Conservation (phyloP, 495 filamentous ascomycete genomes). For the Aspergillus panamensis region DNA sequence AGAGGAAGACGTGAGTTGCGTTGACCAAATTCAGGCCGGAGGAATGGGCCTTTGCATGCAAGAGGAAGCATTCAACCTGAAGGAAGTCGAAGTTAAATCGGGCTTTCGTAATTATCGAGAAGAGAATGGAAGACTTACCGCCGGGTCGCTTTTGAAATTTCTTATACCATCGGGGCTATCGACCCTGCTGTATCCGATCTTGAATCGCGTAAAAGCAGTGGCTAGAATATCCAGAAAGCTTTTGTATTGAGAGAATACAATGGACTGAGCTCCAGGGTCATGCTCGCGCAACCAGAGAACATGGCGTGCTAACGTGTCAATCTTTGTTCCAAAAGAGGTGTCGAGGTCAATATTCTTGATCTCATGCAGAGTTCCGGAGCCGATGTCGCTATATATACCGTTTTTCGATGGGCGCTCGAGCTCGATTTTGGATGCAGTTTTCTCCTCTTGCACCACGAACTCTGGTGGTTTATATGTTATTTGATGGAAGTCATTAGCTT, state of each 20-base stretch:
- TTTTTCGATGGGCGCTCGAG: constrained; percentile 32
- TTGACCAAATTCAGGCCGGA: constrained; percentile 87
- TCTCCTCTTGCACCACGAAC: constrained; percentile 66
- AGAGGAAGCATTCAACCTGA: constrained; percentile 74
- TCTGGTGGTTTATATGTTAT: constrained; percentile 79
- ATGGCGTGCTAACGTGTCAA: constrained; percentile 78
- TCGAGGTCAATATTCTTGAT: constrained; percentile 80
- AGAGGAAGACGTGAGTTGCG: constrained; percentile 90
- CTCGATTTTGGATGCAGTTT: constrained; percentile 26
- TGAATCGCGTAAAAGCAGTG: constrained; percentile 60
- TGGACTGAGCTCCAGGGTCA: constrained; percentile 84
- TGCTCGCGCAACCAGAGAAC: constrained; percentile 77
- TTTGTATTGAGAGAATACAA: constrained; percentile 85
- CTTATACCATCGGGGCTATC: constrained; percentile 60
- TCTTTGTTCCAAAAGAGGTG: constrained; percentile 80
- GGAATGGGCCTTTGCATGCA: constrained; percentile 84
- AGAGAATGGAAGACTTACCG: constrained; percentile 32
- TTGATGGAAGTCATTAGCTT: constrained; percentile 63
- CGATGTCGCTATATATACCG: constrained; percentile 76
- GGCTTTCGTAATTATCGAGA: not conserved
- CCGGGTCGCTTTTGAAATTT: constrained; percentile 70
- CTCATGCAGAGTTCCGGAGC: constrained; percentile 62
- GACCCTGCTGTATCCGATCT: constrained; percentile 69
- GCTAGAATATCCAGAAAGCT: constrained; percentile 75
- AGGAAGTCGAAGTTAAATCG: constrained; percentile 3